Conservation (phyloP, 2,329 filamentous ascomycete genomes). For the Penicillium sp. region DNA sequence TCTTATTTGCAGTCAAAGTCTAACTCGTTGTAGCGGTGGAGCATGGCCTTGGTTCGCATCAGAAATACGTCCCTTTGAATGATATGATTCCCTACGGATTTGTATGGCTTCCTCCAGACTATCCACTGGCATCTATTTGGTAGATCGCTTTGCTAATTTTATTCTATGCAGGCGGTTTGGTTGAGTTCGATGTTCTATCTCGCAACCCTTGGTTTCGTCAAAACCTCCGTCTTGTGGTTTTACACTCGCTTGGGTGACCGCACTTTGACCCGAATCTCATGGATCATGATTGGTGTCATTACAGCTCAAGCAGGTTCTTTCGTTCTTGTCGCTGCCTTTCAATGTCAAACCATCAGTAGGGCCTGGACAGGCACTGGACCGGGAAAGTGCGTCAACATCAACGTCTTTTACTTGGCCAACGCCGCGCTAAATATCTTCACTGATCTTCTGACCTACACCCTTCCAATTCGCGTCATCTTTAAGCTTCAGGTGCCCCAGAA, state of each 20-base stretch:
- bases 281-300: slow-evolving; percentile 48
- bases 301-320: slow-evolving; percentile 46
- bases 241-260: slow-evolving; percentile 51
- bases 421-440: slow-evolving; percentile 65
- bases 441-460: slow-evolving; percentile 59
- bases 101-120: slow-evolving; percentile 9
- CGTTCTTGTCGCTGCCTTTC: slow-evolving; percentile 50
- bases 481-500: slow-evolving; percentile 51
- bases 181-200: slow-evolving; percentile 57
- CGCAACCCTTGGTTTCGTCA: slow-evolving; percentile 52
- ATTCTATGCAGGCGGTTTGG: slow-evolving; percentile 44
- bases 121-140: background rate
- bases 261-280: slow-evolving; percentile 39
- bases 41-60: slow-evolving; percentile 25
- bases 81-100: slow-evolving; percentile 22
- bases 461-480: slow-evolving; percentile 56
- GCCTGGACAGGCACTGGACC: slow-evolving; percentile 43
- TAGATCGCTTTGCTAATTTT: background rate
- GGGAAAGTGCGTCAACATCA: slow-evolving; percentile 53
- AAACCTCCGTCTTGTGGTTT: slow-evolving; percentile 52
- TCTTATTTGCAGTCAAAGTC: background rate
- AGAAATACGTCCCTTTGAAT: slow-evolving; percentile 11
- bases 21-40: slow-evolving; percentile 21
- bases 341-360: slow-evolving; percentile 46
- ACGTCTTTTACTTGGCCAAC: slow-evolving; percentile 56